Base-by-base conservation (phyloP, 2,329 filamentous ascomycete species). In the Ophiostoma tasmaniense region DNA sequence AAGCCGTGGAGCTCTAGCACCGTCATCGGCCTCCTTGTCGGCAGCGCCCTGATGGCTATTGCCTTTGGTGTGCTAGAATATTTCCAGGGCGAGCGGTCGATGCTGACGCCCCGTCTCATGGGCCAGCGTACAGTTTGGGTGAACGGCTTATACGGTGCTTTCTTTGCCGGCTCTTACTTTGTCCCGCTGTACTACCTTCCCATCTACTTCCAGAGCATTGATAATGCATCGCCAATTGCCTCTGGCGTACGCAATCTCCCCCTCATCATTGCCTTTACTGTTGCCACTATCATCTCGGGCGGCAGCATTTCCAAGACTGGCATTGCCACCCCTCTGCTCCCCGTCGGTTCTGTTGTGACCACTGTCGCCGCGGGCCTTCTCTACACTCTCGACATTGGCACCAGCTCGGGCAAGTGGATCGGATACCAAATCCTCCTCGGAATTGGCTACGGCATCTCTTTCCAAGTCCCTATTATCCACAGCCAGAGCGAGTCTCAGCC, bases 171-270 rank as follows among this genome's bases (percentile, higher is more conserved):
- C 2, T 75, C 78, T 8, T 80, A 81, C 66, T 80, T 84, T 70
- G 72, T 83, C 0, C 75, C 79, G 0, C 74, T 82, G 3, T 73
- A 81, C 75, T 83, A 82, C 70, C 75, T 84, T 3, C 82, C 83
- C 1, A 78, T 84, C 70, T 85, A 83, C 77, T 84, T 85, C 74
- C 81, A 85, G 75, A 78, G 79, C 35, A 78, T 84, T 70, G 79
- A 79, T 70, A 77, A 77, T 20, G 77, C 77, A 39, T 75, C 73
- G 7, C 77, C 80, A 1, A 77, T 77, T 14, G 71, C 75, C 13
- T 76, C 75, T 1, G 80, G 79, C 2, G 76, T 82, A 14, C 75
- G 76, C 30, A 80, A 79, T 66, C 75, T 83, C 13, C 79, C 82
- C 1, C 74, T 79, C 8, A 78, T 81, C 37, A 68, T 80, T 13